Evolutionary conservation across 306 rosid species (phyloP), one percentile per base, ranked within the genome.

Genomic region (Cicer bijugum): DNA sequence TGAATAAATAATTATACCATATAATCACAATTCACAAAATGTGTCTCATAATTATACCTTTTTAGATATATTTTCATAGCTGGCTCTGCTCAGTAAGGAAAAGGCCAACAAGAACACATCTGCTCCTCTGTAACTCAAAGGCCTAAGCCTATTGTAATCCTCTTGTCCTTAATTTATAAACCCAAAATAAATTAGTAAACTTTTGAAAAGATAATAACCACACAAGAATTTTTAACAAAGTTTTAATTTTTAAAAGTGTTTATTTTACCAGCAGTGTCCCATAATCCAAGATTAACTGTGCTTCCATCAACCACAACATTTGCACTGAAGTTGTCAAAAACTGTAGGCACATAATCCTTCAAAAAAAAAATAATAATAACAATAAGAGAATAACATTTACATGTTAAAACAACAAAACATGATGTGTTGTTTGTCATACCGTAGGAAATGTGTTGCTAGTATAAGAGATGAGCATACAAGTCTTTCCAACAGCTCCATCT

Each of bases 301-400:
- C 96, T 87, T 8, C 97, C 98, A 83, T 92, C 97, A 43, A 90
- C 98, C 83, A 90, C 93, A 75, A 92, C 98, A 89, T 92, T 92
- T 42, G 98, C 98, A 81, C 98, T 92, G 57, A 92, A 92, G 86
- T 92, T 92, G 69, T 92, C 96, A 74, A 92, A 92, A 67, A 92
- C 96, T 6, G 98, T 92, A 15, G 98, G 98, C 45, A 92, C 98
- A 79, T 92, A 92, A 67, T 90, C 98, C 97, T 92, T 62, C 11
- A 63, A 1, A 45, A 44, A 20, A 43, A 42, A n/a, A n/a, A n/a
- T n/a, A n/a, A n/a, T n/a, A n/a, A 19, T 20, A 46, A 37, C 1
- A 15, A 19, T 38, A 40, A 38, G 15, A 12, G 6, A n/a, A 76
- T 9, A 78, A 57, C 33, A 23, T 45, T 55, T 6, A 43, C 53